Evolutionary conservation across 768 basidiomycete species (phyloP), one percentile per base, ranked within the genome.

Genomic region (Omphalotus guepiniiformis): DNA sequence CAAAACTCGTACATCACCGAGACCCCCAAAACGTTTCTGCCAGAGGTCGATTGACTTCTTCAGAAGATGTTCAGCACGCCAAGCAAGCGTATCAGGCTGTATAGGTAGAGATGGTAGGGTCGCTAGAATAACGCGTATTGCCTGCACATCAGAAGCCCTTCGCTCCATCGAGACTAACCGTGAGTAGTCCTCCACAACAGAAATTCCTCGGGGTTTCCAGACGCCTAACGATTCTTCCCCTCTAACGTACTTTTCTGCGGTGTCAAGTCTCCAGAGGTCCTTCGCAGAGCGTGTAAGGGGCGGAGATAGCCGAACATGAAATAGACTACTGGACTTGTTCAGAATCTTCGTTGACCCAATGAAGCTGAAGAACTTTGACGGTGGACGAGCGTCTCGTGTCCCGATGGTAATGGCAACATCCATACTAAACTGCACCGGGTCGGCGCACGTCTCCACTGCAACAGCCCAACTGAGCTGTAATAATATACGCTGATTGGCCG

Each of bases 261-360:
- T 97, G 68, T 99, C 93, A 42, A 98, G 72, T 32, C 93, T 74
- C 96, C 95, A 97, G 12, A 99, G 72, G 53, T 97, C 93, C 61
- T 82, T 82, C 2, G 91, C 79, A 1, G 88, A 93, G 36, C 91
- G 82, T 16, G 90, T 92, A 51, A 90, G 68, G 13, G 90, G 87
- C 11, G 95, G 93, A 2, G 82, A 81, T 26, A 98, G 74, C 37
- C 79, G 76, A 40, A 98, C 76, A 26, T 73, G 78, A 72, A 94
- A 99, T 37, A 96, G 77, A n/a, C 82, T 80, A 58, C 86, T 89
- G 30, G 84, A 80, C 66, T 88, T 87, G 26, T 82, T 73, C 16
- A 92, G 71, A 25, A 91, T 78, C 61, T 87, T 92, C 18, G 76
- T 81, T 6, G 86, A 82, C 16, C 80, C 82, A 51, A 95, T 83